Evolutionary conservation across 495 filamentous ascomycete species (phyloP), one percentile per base, ranked within the genome.

Genomic region (Penicillium nucicola): DNA sequence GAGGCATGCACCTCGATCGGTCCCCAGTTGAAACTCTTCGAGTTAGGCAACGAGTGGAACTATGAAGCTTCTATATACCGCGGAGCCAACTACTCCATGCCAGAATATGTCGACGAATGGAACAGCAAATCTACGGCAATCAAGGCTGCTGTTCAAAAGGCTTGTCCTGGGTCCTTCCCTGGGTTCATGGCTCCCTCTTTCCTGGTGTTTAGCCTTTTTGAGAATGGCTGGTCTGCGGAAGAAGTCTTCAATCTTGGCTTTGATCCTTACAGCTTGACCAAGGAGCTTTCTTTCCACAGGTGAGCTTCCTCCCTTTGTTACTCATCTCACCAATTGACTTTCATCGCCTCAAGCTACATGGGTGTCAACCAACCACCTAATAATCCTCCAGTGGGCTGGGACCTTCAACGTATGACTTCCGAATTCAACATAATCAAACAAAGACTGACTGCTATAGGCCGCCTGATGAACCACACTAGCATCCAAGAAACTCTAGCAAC

Each of bases 401-500:
- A 56, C 33, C 48, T 56, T 14, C 52, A 60, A 20, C 35, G 52
- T 56, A 50, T 23, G 52, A 8, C 20, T 14, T 11, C 13, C 8
- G 1, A 17, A 8, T 34, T 3, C 20, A 14, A 28, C 31, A 3
- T 8, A 14, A 3, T 14, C 1, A 18, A 17, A 5, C 15, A 13
- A 8, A 8, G 7, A 23, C 37, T 45, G 12, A 49, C n/a, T 7
- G 9, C 6, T n/a, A 12, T 18, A 61, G 58, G 30, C 12, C 33
- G 18, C 4, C 33, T 61, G 1, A 61, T 55, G 58, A 61, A 61
- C 41, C 58, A 61, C 48, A 58, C 52, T 3, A 61, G 32, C 25
- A 58, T 61, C 35, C 13, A 53, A 1, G n/a, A 43, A 10, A 52
- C 38, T 19, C 14, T 58, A 5, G 47, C 30, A 4, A 1, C 28